A percentile compares a stretch with the other conserved stretches of the same genome.
Evolutionary conservation across 2,329 filamentous ascomycete species (phyloP).

Genomic region (Mycocentrospora acerina): DNA sequence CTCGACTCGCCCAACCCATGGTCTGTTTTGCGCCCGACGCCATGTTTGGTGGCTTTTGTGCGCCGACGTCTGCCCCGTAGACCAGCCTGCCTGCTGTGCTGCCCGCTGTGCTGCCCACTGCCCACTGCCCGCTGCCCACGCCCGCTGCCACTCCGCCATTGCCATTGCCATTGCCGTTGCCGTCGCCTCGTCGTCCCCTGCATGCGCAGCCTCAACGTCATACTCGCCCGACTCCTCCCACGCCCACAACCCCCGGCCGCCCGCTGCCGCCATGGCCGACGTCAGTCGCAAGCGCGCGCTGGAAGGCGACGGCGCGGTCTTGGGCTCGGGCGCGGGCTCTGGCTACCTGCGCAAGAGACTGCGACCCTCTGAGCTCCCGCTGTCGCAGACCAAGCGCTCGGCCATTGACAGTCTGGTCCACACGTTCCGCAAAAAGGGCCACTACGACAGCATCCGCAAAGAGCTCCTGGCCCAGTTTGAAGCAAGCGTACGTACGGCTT

Average conservation of each 20-base stretch:
- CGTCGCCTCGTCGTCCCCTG: slow-evolving; percentile 2
- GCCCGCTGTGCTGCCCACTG: too few species aligned
- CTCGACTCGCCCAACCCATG: too few species aligned
- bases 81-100: too few species aligned
- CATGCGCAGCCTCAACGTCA: slow-evolving; percentile 2
- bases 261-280: slow-evolving; percentile 32
- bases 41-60: too few species aligned
- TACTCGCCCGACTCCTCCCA: slow-evolving; percentile 1
- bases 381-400: slow-evolving; percentile 70
- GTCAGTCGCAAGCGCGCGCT: slow-evolving; percentile 33
- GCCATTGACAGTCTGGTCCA: slow-evolving; percentile 76
- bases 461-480: slow-evolving; percentile 75
- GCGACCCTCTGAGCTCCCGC: slow-evolving; percentile 73
- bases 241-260: slow-evolving; percentile 3
- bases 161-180: background rate
- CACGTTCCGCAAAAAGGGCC: slow-evolving; percentile 83
- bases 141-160: too few species aligned
- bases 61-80: too few species aligned
- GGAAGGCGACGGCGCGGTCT: slow-evolving; percentile 31
- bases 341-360: slow-evolving; percentile 56
- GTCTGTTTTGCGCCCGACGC: too few species aligned
- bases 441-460: slow-evolving; percentile 77
- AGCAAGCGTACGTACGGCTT: slow-evolving; percentile 58
- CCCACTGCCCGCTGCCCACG: too few species aligned
- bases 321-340: too few species aligned